Evolutionary conservation across 805 yeast species (phyloP).

Genomic region (Kodamaea nitidulidarum): DNA sequence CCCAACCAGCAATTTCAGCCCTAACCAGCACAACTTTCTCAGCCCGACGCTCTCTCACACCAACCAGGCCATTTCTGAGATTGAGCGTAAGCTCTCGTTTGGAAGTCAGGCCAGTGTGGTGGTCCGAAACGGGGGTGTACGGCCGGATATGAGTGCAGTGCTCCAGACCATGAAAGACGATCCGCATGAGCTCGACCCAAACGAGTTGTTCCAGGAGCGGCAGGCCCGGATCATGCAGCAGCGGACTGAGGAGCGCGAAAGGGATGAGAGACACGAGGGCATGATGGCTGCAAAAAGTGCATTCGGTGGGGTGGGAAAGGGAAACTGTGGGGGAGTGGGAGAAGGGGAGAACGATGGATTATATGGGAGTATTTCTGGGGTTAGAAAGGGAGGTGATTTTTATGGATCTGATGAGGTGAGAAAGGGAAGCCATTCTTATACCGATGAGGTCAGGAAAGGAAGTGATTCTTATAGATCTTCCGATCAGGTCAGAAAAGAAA

Average conservation of each 20-base stretch:
- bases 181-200: conserved; percentile 17
- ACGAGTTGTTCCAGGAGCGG: conserved; percentile 36
- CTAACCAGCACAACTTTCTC: background rate
- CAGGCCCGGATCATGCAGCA: conserved; percentile 29
- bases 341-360: no score
- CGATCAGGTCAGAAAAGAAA: no score
- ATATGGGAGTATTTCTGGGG: no score
- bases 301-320: no score
- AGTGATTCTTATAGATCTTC: no score
- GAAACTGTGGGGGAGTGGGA: no score
- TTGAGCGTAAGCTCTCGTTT: conserved; percentile 34
- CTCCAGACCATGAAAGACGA: conserved; percentile 28
- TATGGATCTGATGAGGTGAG: no score
- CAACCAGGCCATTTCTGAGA: conserved; percentile 25
- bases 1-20: background rate
- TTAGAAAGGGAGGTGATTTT: no score
- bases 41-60: conserved; percentile 12
- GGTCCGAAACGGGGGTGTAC: conserved; percentile 24
- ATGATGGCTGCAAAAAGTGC: no score
- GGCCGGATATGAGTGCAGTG: conserved; percentile 21
- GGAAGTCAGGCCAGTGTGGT: conserved; percentile 22
- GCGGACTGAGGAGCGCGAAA: conserved; percentile 10
- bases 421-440: no score
- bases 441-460: no score
- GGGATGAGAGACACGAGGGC: no score